Evolutionary conservation across 495 filamentous ascomycete genomes (phyloP).

Genomic region (Hypoxylon intermedium): DNA sequence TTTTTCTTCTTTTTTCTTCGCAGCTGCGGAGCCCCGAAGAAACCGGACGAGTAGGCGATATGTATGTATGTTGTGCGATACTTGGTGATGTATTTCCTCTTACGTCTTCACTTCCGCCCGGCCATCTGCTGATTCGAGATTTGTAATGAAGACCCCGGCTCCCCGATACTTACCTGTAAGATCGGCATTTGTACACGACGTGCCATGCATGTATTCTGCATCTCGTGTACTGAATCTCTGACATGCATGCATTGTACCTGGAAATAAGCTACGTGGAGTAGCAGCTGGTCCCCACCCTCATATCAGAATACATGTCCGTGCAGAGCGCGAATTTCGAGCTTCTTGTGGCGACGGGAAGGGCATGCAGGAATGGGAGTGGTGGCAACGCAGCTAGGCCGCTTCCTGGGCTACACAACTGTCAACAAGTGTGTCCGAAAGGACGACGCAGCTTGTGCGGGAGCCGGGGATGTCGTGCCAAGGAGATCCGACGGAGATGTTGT

Average conservation of each 20-base stretch:
- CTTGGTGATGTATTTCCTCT: not conserved
- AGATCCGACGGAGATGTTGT: conserved; percentile 55
- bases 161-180: conserved; percentile 54
- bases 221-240: conserved; percentile 10
- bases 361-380: conserved; percentile 55
- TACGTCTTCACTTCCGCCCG: not conserved
- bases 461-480: conserved; percentile 57
- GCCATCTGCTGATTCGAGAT: conserved; percentile 9
- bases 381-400: conserved; percentile 52
- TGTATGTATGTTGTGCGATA: too few species aligned
- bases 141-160: conserved; percentile 46
- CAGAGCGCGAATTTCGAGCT: conserved; percentile 54
- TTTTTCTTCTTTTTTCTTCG: conserved; percentile 36
- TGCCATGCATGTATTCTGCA: conserved; percentile 1
- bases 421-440: conserved; percentile 55
- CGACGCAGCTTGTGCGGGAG: conserved; percentile 53
- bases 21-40: too few species aligned
- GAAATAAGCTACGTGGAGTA: conserved; percentile 52
- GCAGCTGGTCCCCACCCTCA: conserved; percentile 55
- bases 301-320: conserved; percentile 53
- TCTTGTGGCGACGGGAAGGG: conserved; percentile 55
- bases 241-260: conserved; percentile 31
- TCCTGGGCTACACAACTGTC: conserved; percentile 59
- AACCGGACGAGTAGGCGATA: too few species aligned
- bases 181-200: not conserved